phyloP scores from a whole-genome alignment of 305 asterid genomes.

The Striga hermonthica region DNA sequence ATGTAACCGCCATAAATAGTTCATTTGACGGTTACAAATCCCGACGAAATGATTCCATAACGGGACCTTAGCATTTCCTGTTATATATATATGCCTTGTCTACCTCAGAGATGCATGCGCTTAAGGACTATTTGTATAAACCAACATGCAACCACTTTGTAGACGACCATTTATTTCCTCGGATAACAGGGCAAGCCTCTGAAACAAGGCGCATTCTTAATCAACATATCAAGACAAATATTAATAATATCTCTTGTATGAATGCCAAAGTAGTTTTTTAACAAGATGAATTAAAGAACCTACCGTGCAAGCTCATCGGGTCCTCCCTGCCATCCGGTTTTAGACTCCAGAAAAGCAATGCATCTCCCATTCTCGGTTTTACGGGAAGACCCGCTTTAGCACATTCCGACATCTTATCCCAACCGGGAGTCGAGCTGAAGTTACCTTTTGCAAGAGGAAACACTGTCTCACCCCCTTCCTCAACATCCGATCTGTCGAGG shows the following conservation, averaged over 20 bases:
- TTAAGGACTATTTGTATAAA: no score
- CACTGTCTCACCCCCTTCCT: conserved; percentile 90
- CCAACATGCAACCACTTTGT: not conserved
- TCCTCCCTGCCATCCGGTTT: conserved; percentile 65
- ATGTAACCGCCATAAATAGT: no score
- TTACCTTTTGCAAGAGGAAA: conserved; percentile 67
- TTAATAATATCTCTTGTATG: no score
- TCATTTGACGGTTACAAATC: no score
- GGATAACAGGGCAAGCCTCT: conserved; percentile 3
- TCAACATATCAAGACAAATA: no score
- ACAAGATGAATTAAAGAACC: not conserved
- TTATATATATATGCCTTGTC: no score
- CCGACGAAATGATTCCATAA: no score
- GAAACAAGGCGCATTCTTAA: not conserved
- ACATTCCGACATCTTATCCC: conserved; percentile 65
- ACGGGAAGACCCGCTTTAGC: conserved; percentile 62
- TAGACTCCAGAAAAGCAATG: conserved; percentile 85
- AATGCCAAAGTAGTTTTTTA: no score
- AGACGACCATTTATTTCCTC: not conserved
- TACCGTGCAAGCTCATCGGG: conserved; percentile 74
- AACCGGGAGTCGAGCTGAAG: conserved; percentile 32
- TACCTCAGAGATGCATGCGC: no score
- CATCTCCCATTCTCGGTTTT: conserved; percentile 67
- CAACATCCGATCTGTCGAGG: conserved; percentile 63
- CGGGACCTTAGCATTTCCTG: no score